Percentiles rank a stretch among this genome's conserved stretches.
Conservation (phyloP, 768 basidiomycete genomes). For the Lactifluus echinatus region DNA sequence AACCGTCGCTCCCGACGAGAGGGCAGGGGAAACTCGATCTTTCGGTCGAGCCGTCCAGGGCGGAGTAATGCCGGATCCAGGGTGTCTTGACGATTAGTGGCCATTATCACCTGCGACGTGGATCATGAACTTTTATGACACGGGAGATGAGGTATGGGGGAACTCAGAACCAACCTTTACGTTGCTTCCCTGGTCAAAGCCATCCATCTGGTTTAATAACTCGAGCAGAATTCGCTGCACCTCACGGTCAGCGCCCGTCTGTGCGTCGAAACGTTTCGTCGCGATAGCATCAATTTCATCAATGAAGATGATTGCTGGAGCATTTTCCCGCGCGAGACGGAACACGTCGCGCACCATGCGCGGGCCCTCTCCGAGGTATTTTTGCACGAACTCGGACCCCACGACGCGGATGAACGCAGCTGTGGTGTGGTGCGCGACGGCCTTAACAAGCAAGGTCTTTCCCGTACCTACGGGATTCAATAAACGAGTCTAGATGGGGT, state of each 20-base stretch:
- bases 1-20: conserved; percentile 91
- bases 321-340: conserved; percentile 92
- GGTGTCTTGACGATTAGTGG: conserved; percentile 97
- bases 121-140: not conserved
- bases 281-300: conserved; percentile 99
- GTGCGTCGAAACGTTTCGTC: conserved; percentile 98
- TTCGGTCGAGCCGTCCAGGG: conserved; percentile 94
- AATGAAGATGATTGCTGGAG: conserved; percentile 98
- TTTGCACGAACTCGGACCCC: conserved; percentile 98
- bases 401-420: conserved; percentile 98
- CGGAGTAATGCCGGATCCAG: conserved; percentile 95
- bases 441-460: conserved; percentile 98
- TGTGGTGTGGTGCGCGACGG: conserved; percentile 97
- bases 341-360: conserved; percentile 99
- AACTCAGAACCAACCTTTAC: conserved; percentile 72
- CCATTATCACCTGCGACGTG: conserved; percentile 94
- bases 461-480: conserved; percentile 64
- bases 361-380: conserved; percentile 98
- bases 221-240: conserved; percentile 98
- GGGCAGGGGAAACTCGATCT: conserved; percentile 97
- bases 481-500: not conserved
- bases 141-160: not conserved
- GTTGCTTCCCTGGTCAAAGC: conserved; percentile 97
- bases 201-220: conserved; percentile 98
- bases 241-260: conserved; percentile 97